phyloP scores from a whole-genome alignment of 371 early-diverging fungal genomes.

The Rhizopus sp. region DNA sequence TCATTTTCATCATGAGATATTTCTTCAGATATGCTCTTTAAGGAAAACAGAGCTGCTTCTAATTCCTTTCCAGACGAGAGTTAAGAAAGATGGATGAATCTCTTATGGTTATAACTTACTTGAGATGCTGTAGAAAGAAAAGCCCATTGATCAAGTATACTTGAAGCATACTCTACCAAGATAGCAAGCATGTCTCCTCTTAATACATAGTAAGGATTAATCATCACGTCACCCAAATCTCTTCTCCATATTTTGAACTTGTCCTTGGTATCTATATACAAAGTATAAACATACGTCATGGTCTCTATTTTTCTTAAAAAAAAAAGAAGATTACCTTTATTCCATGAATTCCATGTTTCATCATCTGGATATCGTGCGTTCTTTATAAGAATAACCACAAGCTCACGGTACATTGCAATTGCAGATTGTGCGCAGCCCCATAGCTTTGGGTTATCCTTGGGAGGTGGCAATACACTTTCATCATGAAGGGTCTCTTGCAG shows the following conservation, averaged over 20 bases:
- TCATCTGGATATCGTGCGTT: constrained; percentile 65
- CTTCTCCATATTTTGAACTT: constrained; percentile 71
- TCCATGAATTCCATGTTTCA: constrained; percentile 59
- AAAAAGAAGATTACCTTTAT: constrained; percentile 44
- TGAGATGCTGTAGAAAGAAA: constrained; percentile 26
- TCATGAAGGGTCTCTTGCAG: constrained; percentile 70
- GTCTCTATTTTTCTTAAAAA: no score
- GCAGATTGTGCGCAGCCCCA: constrained; percentile 36
- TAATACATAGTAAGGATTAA: constrained; percentile 71
- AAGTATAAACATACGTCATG: not conserved
- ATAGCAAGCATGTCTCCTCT: constrained; percentile 63
- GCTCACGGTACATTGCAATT: constrained; percentile 48
- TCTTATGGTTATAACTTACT: constrained; percentile 16
- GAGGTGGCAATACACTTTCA: constrained; percentile 32
- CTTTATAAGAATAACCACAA: constrained; percentile 53
- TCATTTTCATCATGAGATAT: constrained; percentile 54
- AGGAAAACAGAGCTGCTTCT: constrained; percentile 65
- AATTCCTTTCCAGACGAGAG: constrained; percentile 31
- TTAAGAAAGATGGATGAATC: constrained; percentile 12
- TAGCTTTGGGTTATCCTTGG: constrained; percentile 23
- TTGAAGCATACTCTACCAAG: constrained; percentile 54
- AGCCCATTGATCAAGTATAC: constrained; percentile 44
- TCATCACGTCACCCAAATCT: constrained; percentile 75
- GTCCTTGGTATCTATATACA: constrained; percentile 52
- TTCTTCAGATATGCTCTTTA: constrained; percentile 75